Percentiles rank a stretch among this genome's conserved stretches.
Conservation (phyloP, 495 filamentous ascomycete species). For the Venustampulla echinocandica region DNA sequence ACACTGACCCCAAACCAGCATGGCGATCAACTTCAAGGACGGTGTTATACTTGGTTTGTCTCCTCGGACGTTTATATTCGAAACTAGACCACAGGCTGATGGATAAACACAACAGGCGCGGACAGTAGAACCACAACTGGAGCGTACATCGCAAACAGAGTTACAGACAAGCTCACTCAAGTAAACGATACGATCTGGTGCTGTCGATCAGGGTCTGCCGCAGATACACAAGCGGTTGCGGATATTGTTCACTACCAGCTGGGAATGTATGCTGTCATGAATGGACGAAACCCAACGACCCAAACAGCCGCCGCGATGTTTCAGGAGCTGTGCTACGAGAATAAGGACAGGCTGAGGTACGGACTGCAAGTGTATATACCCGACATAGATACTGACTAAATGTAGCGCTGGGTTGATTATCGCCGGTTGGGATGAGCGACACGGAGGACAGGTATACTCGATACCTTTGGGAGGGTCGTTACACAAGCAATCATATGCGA, state of each 20-base stretch:
- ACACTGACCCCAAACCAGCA: slow-evolving; percentile 41
- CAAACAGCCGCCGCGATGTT: slow-evolving; percentile 91
- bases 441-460: slow-evolving; percentile 93
- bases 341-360: slow-evolving; percentile 85
- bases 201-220: slow-evolving; percentile 91
- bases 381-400: slow-evolving; percentile 11
- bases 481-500: slow-evolving; percentile 93
- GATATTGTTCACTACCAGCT: slow-evolving; percentile 97
- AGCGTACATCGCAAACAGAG: slow-evolving; percentile 96
- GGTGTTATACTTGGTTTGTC: slow-evolving; percentile 82
- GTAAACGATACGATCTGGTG: slow-evolving; percentile 99
- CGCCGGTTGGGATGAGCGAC: slow-evolving; percentile 85
- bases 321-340: slow-evolving; percentile 94
- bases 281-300: slow-evolving; percentile 82
- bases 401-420: slow-evolving; percentile 91
- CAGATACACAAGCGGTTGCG: slow-evolving; percentile 94
- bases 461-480: slow-evolving; percentile 95
- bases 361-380: neutral
- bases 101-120: slow-evolving; percentile 48
- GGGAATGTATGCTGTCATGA: slow-evolving; percentile 80
- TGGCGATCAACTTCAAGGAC: slow-evolving; percentile 95
- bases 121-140: slow-evolving; percentile 98
- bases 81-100: slow-evolving; percentile 14
- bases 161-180: slow-evolving; percentile 97
- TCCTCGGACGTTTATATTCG: neutral